Evolutionary conservation across 2,329 filamentous ascomycete species (phyloP), one percentile per base, ranked within the genome.

Genomic region (Fusarium lyarnte): DNA sequence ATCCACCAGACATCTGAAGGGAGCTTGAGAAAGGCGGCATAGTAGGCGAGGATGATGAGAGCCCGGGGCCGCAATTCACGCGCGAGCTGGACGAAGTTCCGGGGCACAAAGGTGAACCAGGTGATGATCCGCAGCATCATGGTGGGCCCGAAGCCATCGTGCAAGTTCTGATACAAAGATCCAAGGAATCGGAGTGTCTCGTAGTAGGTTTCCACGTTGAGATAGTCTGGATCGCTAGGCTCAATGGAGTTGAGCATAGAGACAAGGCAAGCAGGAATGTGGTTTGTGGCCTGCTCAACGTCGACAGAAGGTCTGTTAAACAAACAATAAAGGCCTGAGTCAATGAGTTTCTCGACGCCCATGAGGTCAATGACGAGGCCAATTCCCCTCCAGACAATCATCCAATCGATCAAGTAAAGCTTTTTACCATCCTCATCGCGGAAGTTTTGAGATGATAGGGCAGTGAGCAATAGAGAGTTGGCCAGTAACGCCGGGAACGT

Each of bases 391-490:
- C 87, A 90, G 17, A 89, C 81, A 6, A 84, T 73, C 79, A 89
- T 86, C 87, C 88, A 90, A 74, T 89, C 84, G 47, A 89, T 77
- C 35, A 89, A 84, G 72, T 85, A 88, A 5, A 89, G 81, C 4
- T 83, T 82, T 47, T 80, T 82, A 23, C 78, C 77, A 52, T 85
- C 81, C 1, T 80, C 77, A n/a, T 87, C 85, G 7, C 86, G 83
- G 74, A 89, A 89, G 58, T 80, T 80, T 59, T 87, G 82, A 9
- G 86, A 86, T 14, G 86, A 85, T 9, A 89, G 78, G 10, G 83
- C 87, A 31, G 84, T 85, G 65, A 88, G 82, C 21, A 90, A 76
- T 12, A 89, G 80, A 4, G 87, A 88, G 63, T 84, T 84, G 39
- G 84, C 84, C 41, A 89, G 77, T 14, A 90, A 78, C n/a, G 86